These are phyloP conservation scores for Taxillus chinensis DNA, from an alignment of 164 flowering plant species.

Conservation along the genomic window DNA sequence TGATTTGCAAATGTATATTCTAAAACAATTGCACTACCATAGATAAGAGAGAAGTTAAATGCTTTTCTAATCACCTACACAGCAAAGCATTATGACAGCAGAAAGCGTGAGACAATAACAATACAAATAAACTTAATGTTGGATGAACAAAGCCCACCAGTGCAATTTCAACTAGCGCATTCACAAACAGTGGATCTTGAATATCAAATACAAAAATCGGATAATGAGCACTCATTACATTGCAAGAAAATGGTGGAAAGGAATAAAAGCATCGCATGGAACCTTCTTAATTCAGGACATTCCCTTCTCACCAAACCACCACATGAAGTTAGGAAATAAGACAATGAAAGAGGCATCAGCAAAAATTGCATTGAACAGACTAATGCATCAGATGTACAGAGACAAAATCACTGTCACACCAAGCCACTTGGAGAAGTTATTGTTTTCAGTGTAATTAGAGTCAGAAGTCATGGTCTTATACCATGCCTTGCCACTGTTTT, in stretches of 20 bases:
- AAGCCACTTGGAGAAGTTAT: constrained; percentile 77
- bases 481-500: constrained; percentile 69
- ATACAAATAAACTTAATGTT: constrained; percentile 63
- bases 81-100: constrained; percentile 63
- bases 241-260: too few relatives aligned
- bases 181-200: constrained; percentile 42
- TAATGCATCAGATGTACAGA: background rate
- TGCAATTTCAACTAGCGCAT: constrained; percentile 30
- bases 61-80: constrained; percentile 45
- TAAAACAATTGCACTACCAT: too few relatives aligned
- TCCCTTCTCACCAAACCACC: too few relatives aligned
- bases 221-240: too few relatives aligned
- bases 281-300: too few relatives aligned
- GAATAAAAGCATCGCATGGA: too few relatives aligned
- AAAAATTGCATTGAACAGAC: too few relatives aligned
- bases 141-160: constrained; percentile 86
- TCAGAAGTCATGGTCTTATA: constrained; percentile 76
- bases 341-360: too few relatives aligned
- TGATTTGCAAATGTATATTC: too few relatives aligned
- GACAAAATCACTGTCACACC: constrained; percentile 46
- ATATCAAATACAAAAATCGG: too few relatives aligned
- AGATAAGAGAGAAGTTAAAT: too few relatives aligned
- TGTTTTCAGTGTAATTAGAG: constrained; percentile 71
- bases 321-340: too few relatives aligned
- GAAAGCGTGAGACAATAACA: constrained; percentile 56